A percentile compares a stretch with the other conserved stretches of the same genome.
Conservation (phyloP, 305 asterid genomes). For the Solanum hybrid region DNA sequence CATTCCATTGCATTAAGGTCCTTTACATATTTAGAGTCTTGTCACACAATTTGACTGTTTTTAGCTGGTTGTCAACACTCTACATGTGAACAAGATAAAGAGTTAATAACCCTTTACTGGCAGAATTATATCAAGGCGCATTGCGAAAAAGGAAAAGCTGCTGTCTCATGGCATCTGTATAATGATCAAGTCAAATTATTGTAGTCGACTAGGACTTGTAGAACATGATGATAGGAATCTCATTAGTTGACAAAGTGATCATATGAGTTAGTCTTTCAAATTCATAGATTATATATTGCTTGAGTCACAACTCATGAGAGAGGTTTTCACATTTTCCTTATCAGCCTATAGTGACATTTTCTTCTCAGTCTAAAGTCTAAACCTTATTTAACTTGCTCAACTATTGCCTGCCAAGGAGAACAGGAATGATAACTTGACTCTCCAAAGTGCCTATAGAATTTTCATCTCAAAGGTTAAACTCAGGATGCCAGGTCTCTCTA, state of each 20-base stretch:
- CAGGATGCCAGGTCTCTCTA: neutral
- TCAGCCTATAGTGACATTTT: neutral
- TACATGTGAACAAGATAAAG: neutral
- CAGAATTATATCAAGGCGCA: neutral
- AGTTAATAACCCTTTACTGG: neutral
- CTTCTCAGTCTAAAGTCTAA: neutral
- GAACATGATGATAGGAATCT: neutral
- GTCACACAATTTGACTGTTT: neutral
- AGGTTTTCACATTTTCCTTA: neutral
- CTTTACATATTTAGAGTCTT: neutral
- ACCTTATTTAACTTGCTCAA: neutral
- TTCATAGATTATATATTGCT: neutral
- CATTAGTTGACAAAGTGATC: neutral
- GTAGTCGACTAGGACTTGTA: neutral
- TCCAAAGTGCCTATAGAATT: neutral
- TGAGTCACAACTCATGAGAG: neutral
- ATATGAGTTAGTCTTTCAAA: neutral
- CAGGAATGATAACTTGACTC: neutral
- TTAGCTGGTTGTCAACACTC: neutral
- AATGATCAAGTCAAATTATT: neutral
- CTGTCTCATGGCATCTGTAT: neutral
- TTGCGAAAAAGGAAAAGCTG: neutral
- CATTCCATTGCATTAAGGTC: neutral
- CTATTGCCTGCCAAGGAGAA: neutral
- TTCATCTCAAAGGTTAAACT: neutral